Base-by-base conservation (phyloP, 805 yeast species). In the Aciculoconidium aculeatum region DNA sequence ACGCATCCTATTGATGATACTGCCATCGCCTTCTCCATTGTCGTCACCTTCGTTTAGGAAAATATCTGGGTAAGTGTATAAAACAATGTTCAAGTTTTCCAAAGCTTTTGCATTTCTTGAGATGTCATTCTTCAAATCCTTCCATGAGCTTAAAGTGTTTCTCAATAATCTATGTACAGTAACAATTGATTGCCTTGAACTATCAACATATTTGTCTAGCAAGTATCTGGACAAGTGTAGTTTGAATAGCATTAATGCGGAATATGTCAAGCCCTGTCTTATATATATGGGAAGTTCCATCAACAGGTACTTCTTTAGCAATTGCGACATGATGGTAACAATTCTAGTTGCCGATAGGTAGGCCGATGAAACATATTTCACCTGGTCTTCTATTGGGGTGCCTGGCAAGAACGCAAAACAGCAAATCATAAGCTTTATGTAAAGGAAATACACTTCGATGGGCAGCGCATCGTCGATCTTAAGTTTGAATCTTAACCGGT, bases 391-490 rank as follows among this genome's bases (percentile, higher is more conserved):
- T 31, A 77, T 71, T 6, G 95, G 86, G 0, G 94, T 81, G 13
- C 85, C 88, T n/a, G 95, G 90, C 36, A 86, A 61, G 43, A 88
- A 88, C 3, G 95, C 90, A 66, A 84, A 88, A 34, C 88, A 76
- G 50, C 95, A 84, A 24, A 88, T 71, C 73, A 83, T 80, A 38
- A 85, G 65, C 44, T 80, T 76, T 26, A 85, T 78, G 52, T 88
- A 86, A 4, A 84, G 65, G 45, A 73, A 82, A 47, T 83, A 83
- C 23, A 83, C 79, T 41, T 86, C 94, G 5, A 85, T 77, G 1
- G 78, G 66, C 2, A 77, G 65, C 35, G 77, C 81, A 19, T 66
- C 70, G 35, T 76, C 80, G 34, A 84, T 74, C 25, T 73, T 72
- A 20, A 86, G 58, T 36, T 75, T 76, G 47, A 70, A 72, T n/a